Percentiles rank a stretch among this genome's conserved stretches.
Conservation (phyloP, 257 asterid genomes). For the Striga asiatica region DNA sequence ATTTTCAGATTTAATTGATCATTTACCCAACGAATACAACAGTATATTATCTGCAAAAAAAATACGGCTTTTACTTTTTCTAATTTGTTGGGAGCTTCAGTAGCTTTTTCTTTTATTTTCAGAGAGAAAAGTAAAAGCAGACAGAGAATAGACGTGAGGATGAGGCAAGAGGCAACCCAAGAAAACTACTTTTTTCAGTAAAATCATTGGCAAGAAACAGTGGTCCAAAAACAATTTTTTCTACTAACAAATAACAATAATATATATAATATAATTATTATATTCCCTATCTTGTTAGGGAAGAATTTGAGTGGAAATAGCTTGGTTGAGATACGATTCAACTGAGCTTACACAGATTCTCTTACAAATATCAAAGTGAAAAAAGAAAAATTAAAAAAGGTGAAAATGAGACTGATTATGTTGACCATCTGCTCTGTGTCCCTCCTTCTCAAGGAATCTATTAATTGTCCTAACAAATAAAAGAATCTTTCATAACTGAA, state of each 20-base stretch:
- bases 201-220: slow-evolving; percentile 47
- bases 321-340: too few relatives aligned
- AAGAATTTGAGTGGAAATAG: too few relatives aligned
- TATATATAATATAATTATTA: too few relatives aligned
- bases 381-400: slow-evolving; percentile 17
- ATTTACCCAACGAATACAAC: not conserved
- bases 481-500: slow-evolving; percentile 33
- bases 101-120: slow-evolving; percentile 10
- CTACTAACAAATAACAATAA: too few relatives aligned
- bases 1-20: too few relatives aligned
- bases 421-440: slow-evolving; percentile 21
- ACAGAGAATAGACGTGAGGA: slow-evolving; percentile 12
- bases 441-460: slow-evolving; percentile 31
- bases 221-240: not conserved
- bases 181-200: slow-evolving; percentile 50
- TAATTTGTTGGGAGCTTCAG: slow-evolving; percentile 13
- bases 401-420: slow-evolving; percentile 25
- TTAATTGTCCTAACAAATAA: slow-evolving; percentile 30
- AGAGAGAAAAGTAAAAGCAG: slow-evolving; percentile 19
- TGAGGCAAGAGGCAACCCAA: slow-evolving; percentile 36
- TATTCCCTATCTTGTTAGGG: too few relatives aligned
- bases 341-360: slow-evolving; percentile 41
- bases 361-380: too few relatives aligned
- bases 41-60: slow-evolving; percentile 7
- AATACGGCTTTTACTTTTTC: slow-evolving; percentile 20